Base-by-base conservation (phyloP, 2,329 filamentous ascomycete species). In the Scedosporium boydii region DNA sequence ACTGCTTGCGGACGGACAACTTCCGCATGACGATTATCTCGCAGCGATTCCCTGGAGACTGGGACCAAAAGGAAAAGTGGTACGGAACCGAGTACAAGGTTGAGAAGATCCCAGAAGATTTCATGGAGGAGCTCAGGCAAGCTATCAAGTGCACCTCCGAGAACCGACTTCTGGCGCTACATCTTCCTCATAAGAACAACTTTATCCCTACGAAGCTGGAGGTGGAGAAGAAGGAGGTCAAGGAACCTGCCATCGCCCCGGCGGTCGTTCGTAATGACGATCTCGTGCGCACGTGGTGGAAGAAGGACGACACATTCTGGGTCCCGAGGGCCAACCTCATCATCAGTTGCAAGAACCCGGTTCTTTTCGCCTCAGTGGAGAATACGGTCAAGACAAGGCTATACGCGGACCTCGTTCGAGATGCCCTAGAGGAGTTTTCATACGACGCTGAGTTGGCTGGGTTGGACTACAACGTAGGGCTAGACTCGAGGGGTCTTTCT, bases 291-390 rank as follows among this genome's bases (percentile, higher is more conserved):
- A 88, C 91, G 2, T 99, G 95, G 95, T 97, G 87, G 80, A 99
- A 99, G 80, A 98, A 98, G 76, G 95, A 99, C 69, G 95, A 99
- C 69, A 92, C 88, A 0, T 99, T 98, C 75, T 98, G 93, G 93
- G 95, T 98, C 9, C 95, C 95, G 7, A 96, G 96, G 74, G 95
- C 91, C 3, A 95, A 92, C 64, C 79, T 98, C 18, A 84, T 92
- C 66, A 85, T 96, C 66, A 91, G 87, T 67, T 81, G 96, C 67
- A 85, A 87, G 68, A 96, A 88, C 64, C 89, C 92, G 0, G 76
- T 96, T 56, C 86, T 90, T n/a, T 87, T 86, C 71, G 83, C 90
- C 1, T 92, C 90, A 4, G 89, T 92, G 1, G 87, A 89, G 63
- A 93, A 89, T 65, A 81, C 85, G 38, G 86, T 96, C 64, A 91